Conservation (phyloP, 2,329 filamentous ascomycete genomes). For the Helotiales sp. region DNA sequence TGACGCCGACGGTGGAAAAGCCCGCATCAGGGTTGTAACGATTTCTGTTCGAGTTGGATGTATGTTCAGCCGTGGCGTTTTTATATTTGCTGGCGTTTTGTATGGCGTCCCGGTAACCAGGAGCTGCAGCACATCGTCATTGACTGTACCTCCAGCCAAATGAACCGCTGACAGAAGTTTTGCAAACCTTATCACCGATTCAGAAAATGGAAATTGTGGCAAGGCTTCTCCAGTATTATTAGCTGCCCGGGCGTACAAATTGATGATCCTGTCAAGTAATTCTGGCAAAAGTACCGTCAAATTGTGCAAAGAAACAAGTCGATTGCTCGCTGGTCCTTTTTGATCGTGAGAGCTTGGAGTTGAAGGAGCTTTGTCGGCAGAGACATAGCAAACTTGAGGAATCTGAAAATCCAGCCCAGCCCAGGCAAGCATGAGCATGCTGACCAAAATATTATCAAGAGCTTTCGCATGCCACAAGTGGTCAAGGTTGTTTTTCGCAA, state of each 20-base stretch:
- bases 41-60: slow-evolving; percentile 67
- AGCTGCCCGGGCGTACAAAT: slow-evolving; percentile 71
- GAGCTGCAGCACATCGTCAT: slow-evolving; percentile 64
- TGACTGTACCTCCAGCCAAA: slow-evolving; percentile 65
- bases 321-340: slow-evolving; percentile 43
- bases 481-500: slow-evolving; percentile 81
- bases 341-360: slow-evolving; percentile 30
- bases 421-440: slow-evolving; percentile 84
- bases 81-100: slow-evolving; percentile 50
- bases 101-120: slow-evolving; percentile 67
- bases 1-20: slow-evolving; percentile 68
- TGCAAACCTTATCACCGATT: slow-evolving; percentile 74
- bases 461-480: slow-evolving; percentile 98
- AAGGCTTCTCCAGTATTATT: slow-evolving; percentile 68
- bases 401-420: slow-evolving; percentile 82
- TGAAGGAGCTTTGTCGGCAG: slow-evolving; percentile 41
- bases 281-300: slow-evolving; percentile 70
- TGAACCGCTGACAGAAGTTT: slow-evolving; percentile 73
- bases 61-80: slow-evolving; percentile 61
- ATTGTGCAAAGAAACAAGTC: slow-evolving; percentile 51
- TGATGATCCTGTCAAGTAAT: slow-evolving; percentile 74
- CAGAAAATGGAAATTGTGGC: slow-evolving; percentile 72
- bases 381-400: slow-evolving; percentile 56
- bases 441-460: slow-evolving; percentile 83
- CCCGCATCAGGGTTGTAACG: slow-evolving; percentile 67